A percentile compares a stretch with the other conserved stretches of the same genome.
phyloP scores from a whole-genome alignment of 2,329 filamentous ascomycete species.

The Colletotrichum lindemuthianum region DNA sequence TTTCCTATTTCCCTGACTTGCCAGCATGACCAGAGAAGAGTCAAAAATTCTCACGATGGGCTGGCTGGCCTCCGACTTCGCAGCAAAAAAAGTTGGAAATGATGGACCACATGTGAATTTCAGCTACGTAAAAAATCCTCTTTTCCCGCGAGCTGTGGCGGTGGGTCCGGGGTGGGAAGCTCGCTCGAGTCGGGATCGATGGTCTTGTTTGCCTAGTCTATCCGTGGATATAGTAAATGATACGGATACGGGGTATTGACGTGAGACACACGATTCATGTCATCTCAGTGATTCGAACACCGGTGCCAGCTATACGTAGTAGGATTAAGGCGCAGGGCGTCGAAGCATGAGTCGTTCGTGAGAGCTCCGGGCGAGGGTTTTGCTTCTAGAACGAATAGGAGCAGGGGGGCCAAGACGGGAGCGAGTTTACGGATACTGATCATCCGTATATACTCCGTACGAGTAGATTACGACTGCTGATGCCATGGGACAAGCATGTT shows the following conservation, averaged over 20 bases:
- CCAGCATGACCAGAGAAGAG: too few species aligned
- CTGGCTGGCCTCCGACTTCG: conserved; percentile 18
- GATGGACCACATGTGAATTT: conserved; percentile 18
- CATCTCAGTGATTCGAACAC: background rate
- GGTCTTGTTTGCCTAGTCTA: too few species aligned
- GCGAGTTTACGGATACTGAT: background rate
- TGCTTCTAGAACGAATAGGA: too few species aligned
- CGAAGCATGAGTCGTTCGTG: conserved; percentile 24
- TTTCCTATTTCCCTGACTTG: too few species aligned
- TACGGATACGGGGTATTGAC: too few species aligned
- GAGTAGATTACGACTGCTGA: too few species aligned
- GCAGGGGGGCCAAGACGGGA: conserved; percentile 1
- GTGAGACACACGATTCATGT: too few species aligned
- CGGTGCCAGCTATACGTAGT: background rate
- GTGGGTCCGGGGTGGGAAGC: conserved; percentile 19
- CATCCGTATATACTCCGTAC: too few species aligned
- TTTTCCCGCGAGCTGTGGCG: conserved; percentile 7
- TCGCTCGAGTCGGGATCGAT: too few species aligned
- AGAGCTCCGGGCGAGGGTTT: too few species aligned
- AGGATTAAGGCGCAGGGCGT: background rate
- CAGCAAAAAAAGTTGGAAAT: background rate
- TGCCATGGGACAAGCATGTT: too few species aligned
- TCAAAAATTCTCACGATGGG: background rate
- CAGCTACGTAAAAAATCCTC: conserved; percentile 26
- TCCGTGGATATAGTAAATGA: too few species aligned